Evolutionary conservation across 2,329 filamentous ascomycete species (phyloP), one percentile per base, ranked within the genome.

Genomic region (Aspergillus uvarum): DNA sequence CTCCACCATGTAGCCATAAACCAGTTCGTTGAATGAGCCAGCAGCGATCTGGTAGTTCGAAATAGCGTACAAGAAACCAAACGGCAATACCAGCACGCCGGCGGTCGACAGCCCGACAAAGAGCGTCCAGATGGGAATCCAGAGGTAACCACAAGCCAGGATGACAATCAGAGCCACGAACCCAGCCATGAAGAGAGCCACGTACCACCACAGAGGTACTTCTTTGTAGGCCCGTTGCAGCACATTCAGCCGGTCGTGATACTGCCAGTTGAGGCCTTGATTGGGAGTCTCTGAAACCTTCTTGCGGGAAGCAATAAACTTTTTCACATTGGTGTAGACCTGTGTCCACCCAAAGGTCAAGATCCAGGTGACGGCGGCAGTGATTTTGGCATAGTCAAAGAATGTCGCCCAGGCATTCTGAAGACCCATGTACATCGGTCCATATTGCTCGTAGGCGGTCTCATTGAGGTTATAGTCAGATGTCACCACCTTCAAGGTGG

Each of bases 61-160:
- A 31, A 87, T 76, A 1, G 84, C 83, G 56, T 87, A 87, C 0
- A 87, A 76, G 78, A 83, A 86, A 11, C 82, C 81, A 14, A 87
- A 77, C 0, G 85, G 85, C 1, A 86, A 69, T 24, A 87, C 83
- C 14, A 85, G 77, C 11, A 84, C 60, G 0, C 81, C 84, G 0
- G 84, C 84, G 0, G 81, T 85, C 1, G 75, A 74, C 12, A 87
- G 74, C 2, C 80, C 85, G 2, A 87, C 80, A 57, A 88, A 81
- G 56, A 84, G 83, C 0, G 85, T 86, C 82, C 82, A 87, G 38
- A 83, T 77, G 0, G 85, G 85, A 51, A 87, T 85, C 65, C 82
- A 87, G 12, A 87, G 76, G 14, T 82, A 74, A 1, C 82, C 81
- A 3, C 76, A 78, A 0, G 78, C 81, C 0, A 85, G 73, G 48